Percentiles rank a stretch among this genome's conserved stretches.
These are phyloP conservation scores for Gliomastix tumulicola DNA, from an alignment of 2,329 filamentous ascomycete genomes.

Conservation along the genomic window DNA sequence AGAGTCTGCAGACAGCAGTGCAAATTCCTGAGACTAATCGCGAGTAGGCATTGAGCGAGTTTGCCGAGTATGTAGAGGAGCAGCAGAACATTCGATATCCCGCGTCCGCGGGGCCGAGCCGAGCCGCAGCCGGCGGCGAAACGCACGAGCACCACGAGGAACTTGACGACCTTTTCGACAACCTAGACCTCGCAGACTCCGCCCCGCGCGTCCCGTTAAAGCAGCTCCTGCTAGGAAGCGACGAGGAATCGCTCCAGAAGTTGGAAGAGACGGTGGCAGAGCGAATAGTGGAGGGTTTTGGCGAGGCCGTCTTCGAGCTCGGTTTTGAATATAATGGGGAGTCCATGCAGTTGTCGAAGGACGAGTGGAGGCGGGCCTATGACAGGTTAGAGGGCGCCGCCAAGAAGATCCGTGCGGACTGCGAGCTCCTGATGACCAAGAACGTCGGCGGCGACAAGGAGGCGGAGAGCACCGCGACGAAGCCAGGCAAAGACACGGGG, in stretches of 20 bases:
- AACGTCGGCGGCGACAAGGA: conserved; percentile 78
- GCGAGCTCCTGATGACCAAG: conserved; percentile 77
- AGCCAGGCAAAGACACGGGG: conserved; percentile 59
- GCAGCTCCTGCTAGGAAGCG: conserved; percentile 62
- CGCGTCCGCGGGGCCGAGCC: conserved; percentile 9
- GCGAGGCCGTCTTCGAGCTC: conserved; percentile 86
- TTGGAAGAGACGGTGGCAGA: conserved; percentile 60
- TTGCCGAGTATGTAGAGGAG: conserved; percentile 94
- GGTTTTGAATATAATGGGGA: conserved; percentile 88
- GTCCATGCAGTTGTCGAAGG: conserved; percentile 66
- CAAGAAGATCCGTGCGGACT: conserved; percentile 61
- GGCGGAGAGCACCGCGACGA: conserved; percentile 46
- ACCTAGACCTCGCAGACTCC: conserved; percentile 72
- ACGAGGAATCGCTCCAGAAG: conserved; percentile 52
- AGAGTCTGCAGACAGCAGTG: no score
- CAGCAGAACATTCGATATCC: conserved; percentile 73
- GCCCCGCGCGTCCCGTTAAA: conserved; percentile 63
- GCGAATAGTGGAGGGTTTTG: conserved; percentile 74
- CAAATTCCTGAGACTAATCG: no score
- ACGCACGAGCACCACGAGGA: conserved; percentile 61
- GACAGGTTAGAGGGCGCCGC: conserved; percentile 59
- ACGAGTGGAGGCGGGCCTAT: conserved; percentile 71
- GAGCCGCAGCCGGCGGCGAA: conserved; percentile 18
- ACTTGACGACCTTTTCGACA: conserved; percentile 86
- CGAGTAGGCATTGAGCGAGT: conserved; percentile 85